Base-by-base conservation (phyloP, 2,329 filamentous ascomycete species). In the Dactylellina leptospora region DNA sequence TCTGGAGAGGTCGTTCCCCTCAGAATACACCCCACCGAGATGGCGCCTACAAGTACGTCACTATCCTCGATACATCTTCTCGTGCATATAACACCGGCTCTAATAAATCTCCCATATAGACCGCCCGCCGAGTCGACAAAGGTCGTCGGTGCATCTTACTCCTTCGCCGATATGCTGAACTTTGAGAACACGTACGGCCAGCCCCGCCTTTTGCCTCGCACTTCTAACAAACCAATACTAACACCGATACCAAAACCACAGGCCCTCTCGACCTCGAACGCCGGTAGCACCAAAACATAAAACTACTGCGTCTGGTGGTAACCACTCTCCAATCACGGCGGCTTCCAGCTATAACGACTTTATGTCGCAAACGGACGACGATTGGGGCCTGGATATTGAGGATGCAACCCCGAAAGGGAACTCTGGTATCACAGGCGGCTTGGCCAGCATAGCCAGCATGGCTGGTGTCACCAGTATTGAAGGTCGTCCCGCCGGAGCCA, bases 141-240 rank as follows among this genome's bases (percentile, higher is more conserved):
- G 73, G 90, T 99, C 33, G 90, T 97, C 70, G 95, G 95, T 76
- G 95, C 95, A 63, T 90, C 93, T 47, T 99, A 99, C 79, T 97
- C 95, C 11, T 95, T 99, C 81, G 91, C 93, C 25, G 93, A 97
- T 81, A 91, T 96, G 78, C 84, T 97, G 77, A 96, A 93, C 80
- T 90, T 93, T 78, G 91, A 92, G 78, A 86, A 88, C 25, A 77
- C 93, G 91, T 95, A 85, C 75, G 59, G 25, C 25, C 25, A 18
- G 51, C 27, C 38, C 38, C 25, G 13, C 50, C 28, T 22, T 23
- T 16, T 36, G 22, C 33, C 11, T 44, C 36, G 50, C 20, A 40
- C 30, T 62, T 22, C 42, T 23, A 13, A 28, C 18, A 23, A 44
- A 44, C 48, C 10, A 55, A 33, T 40, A 40, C 18, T 4, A 11